Base-by-base conservation (phyloP, 495 filamentous ascomycete genomes). In the Margaritispora aquatica region DNA sequence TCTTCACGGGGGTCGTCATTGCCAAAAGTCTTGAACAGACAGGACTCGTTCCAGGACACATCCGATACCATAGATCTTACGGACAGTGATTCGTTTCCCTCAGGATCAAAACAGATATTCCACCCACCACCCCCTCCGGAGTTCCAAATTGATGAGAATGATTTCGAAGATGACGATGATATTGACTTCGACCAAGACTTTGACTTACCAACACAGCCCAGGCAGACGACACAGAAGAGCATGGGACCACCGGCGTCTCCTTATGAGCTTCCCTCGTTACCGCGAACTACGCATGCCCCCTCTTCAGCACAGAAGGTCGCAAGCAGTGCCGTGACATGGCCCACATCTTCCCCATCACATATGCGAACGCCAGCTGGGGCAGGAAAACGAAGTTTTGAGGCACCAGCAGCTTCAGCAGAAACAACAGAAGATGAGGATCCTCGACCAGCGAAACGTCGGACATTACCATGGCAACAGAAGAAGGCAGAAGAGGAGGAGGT, bases 141-240 rank as follows among this genome's bases (percentile, higher is more conserved):
- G 77, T 76, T 57, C 79, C 38, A 44, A n/a, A 44, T 83, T 62
- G 75, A 77, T 54, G 83, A 85, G 51, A 77, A 84, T 54, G 88
- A 90, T 60, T 88, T 90, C 65, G 85, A 85, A 62, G 83, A 87
- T 59, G 86, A 90, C 59, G 72, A 78, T 1, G 81, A 86, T 27
- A 70, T 88, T 9, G 82, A 89, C 48, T 66, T 88, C 17, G 83
- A 88, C 57, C 80, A 81, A 55, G 68, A 75, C 17, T 76, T 78
- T 38, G 77, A 80, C 0, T 66, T 70, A 9, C 70, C 79, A 19
- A 52, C 65, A 15, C 61, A 68, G 29, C 68, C 75, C 20, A 58
- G 57, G n/a, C 59, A 63, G 21, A 53, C 64, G 22, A 64, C 21
- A 19, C 57, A 54, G 8, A 69, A 54, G 54, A 58, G 52, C 47